Base-by-base conservation (phyloP, 352 stramenopile genomes). In the Bremia lactucae region DNA sequence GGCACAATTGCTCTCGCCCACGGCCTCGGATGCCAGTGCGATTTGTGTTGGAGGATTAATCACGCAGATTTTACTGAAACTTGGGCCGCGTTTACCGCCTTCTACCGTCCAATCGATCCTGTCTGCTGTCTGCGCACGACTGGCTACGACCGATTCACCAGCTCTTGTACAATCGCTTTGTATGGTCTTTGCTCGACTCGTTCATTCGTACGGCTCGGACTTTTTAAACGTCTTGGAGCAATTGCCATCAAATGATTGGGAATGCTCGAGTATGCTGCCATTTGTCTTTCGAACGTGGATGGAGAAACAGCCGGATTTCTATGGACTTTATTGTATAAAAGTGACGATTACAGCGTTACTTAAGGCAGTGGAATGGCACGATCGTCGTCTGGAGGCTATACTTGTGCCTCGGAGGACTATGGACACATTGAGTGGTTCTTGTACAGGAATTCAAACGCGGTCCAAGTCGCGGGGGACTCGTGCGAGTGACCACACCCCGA, bases 211-310 rank as follows among this genome's bases (percentile, higher is more conserved):
- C 36, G 79, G 79, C 4, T 37, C 25, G 2, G 69, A 83, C 25
- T 68, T 91, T 21, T 35, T 90, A 18, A 78, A 79, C 22, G 68
- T 85, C 0, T 41, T 90, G 31, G 78, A 87, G 38, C 69, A 83
- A 26, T 45, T 90, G 31, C 73, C 76, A 11, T 22, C 71, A 71
- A 2, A 13, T 41, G 33, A 46, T n/a, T n/a, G n/a, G n/a, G n/a
- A n/a, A n/a, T n/a, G n/a, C n/a, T n/a, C n/a, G n/a, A n/a, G 72
- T 36, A 77, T 88, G 73, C 49, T 88, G 19, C 60, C 59, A 28
- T 91, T 91, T 68, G 75, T 91, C 2, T 82, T 88, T 39, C 52
- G 58, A 21, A 84, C 74, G 11, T 91, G 79, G 79, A 78, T 91
- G 22, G 73, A 88, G 38, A 87, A 86, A 50, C 79, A 91, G 42